Evolutionary conservation across 495 filamentous ascomycete species (phyloP), one percentile per base, ranked within the genome.

Genomic region (Talaromyces wortmannii): DNA sequence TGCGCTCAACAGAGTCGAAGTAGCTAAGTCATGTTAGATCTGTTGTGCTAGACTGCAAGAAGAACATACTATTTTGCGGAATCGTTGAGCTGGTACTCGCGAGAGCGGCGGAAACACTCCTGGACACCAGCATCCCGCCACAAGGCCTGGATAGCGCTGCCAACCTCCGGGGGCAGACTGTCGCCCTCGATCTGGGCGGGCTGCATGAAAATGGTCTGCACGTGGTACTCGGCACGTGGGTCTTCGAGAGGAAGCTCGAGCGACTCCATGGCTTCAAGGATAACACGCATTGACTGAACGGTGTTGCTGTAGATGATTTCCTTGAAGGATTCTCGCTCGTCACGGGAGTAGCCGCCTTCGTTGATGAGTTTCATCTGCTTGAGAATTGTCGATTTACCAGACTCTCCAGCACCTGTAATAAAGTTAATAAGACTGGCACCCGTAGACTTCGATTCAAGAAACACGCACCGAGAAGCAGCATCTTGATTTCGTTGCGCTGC

Each of bases 301-400:
- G 90, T 95, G 74, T 97, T 96, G 80, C 90, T 95, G 82, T 96
- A 96, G 75, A 97, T 96, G 72, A 96, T 95, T 73, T 95, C 91
- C 69, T 95, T 94, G 85, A 81, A 81, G 3, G 78, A 80, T 65
- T 81, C 78, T 48, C 77, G 72, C 60, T 81, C 78, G 59, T 81
- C 78, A 57, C 74, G 76, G 49, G 78, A 79, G 62, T 81, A 81
- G 43, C 78, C 76, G 31, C 78, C 78, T 66, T 81, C 78, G 63
- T 81, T 73, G 53, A 80, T 81, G 60, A 81, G 68, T 62, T 81
- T 97, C 94, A 98, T 98, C 84, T 98, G 94, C 78, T 98, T 98
- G 55, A 98, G 80, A 65, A 98, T 97, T 11, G 94, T 98, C 50
- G 95, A 97, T 78, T 98, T 98, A 73, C 94, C 94, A 63, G 94